phyloP scores from a whole-genome alignment of 139 green algal species.

The Auxenochlorella pyrenoidosa region DNA sequence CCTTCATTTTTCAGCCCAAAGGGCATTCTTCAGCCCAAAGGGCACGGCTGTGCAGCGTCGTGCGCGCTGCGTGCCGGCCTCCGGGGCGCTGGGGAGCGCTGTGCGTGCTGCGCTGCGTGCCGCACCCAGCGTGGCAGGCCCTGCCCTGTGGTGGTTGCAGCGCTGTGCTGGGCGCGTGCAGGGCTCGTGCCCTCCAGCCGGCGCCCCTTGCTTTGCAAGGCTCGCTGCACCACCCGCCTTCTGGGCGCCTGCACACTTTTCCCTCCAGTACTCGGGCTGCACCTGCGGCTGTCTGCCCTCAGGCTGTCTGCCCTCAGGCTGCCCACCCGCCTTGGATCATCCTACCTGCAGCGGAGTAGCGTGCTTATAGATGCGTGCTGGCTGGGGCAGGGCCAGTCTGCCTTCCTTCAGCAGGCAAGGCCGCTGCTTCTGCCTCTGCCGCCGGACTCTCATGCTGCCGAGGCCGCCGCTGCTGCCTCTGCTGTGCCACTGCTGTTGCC shows the following conservation, averaged over 20 bases:
- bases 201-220: too few relatives aligned
- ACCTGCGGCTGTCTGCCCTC: too few relatives aligned
- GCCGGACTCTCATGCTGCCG: background rate
- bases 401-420: constrained; percentile 70
- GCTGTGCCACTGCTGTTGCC: too few relatives aligned
- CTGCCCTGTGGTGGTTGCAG: too few relatives aligned
- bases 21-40: background rate
- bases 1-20: background rate
- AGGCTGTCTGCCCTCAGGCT: background rate
- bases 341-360: constrained; percentile 47
- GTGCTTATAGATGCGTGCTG: constrained; percentile 74
- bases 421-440: background rate
- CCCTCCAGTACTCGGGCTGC: too few relatives aligned
- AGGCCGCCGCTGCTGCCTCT: too few relatives aligned
- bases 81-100: too few relatives aligned
- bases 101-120: background rate
- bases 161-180: too few relatives aligned
- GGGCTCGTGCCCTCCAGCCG: too few relatives aligned
- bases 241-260: too few relatives aligned
- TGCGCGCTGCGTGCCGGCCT: background rate
- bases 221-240: too few relatives aligned
- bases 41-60: background rate
- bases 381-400: constrained; percentile 66
- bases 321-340: background rate
- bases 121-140: too few relatives aligned